These are phyloP conservation scores for Centella asiatica DNA, from an alignment of 129 eudicot genomes.

Conservation along the genomic window DNA sequence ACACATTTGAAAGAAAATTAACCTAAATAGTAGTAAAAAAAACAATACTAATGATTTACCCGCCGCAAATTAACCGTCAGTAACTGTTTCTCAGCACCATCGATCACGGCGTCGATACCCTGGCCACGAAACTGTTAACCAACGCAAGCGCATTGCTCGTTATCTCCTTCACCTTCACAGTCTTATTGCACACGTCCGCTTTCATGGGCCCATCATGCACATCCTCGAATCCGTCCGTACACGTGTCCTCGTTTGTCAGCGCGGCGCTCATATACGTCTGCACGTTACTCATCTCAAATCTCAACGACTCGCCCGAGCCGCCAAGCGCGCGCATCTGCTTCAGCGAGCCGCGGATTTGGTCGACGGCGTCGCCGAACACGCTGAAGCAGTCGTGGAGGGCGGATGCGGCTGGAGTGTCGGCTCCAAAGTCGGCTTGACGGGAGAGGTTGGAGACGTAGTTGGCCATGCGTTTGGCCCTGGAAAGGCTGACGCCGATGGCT, in stretches of 20 bases:
- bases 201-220: constrained; percentile 46
- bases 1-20: neutral
- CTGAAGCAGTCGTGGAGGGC: constrained; percentile 61
- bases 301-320: constrained; percentile 35
- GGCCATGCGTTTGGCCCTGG: constrained; percentile 36
- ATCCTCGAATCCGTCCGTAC: constrained; percentile 67
- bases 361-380: constrained; percentile 52
- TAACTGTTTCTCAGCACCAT: neutral
- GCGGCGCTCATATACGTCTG: constrained; percentile 98
- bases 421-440: constrained; percentile 21
- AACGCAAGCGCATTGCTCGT: constrained; percentile 81
- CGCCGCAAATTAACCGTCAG: neutral
- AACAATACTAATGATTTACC: neutral
- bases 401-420: constrained; percentile 37
- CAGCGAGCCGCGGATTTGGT: constrained; percentile 47
- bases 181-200: constrained; percentile 38
- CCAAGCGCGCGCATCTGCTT: constrained; percentile 45
- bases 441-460: constrained; percentile 46
- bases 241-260: constrained; percentile 83
- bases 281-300: constrained; percentile 79
- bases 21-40: too few relatives aligned
- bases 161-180: constrained; percentile 41
- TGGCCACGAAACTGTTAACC: constrained; percentile 49
- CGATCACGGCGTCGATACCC: constrained; percentile 16
- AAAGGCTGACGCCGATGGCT: constrained; percentile 57